phyloP scores from a whole-genome alignment of 805 yeast genomes.

The Wickerhamiella occidentalis region DNA sequence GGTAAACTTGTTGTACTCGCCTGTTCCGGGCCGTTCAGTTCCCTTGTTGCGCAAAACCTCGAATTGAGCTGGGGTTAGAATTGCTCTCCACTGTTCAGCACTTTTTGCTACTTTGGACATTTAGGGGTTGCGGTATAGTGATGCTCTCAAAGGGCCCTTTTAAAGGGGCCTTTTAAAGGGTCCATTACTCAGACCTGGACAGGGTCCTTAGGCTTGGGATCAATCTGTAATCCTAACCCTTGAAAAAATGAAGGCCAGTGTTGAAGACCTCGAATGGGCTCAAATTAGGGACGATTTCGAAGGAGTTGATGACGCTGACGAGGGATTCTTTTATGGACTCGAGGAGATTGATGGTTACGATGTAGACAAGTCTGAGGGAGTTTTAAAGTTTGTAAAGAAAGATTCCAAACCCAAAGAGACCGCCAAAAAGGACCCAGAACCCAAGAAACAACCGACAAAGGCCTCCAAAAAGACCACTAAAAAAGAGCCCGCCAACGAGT shows the following conservation, averaged over 20 bases:
- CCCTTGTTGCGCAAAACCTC: conserved; percentile 62
- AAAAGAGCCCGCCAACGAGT: conserved; percentile 3
- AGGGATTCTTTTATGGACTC: conserved; percentile 81
- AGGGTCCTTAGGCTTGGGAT: too few relatives aligned
- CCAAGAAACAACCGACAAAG: conserved; percentile 12
- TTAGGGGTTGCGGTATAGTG: too few relatives aligned
- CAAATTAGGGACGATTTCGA: conserved; percentile 35
- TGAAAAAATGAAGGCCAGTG: conserved; percentile 1
- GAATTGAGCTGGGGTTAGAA: conserved; percentile 64
- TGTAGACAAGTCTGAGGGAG: conserved; percentile 61
- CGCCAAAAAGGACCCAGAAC: conserved; percentile 1
- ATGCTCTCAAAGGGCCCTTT: too few relatives aligned
- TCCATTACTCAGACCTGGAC: too few relatives aligned
- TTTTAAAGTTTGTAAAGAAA: conserved; percentile 32
- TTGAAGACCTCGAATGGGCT: conserved; percentile 45
- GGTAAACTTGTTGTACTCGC: conserved; percentile 43
- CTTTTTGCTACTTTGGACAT: conserved; percentile 24
- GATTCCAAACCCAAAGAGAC: conserved; percentile 20
- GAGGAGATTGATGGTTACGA: conserved; percentile 93
- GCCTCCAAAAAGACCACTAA: conserved; percentile 2
- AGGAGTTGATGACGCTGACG: conserved; percentile 65
- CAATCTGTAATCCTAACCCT: not conserved
- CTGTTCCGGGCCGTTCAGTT: conserved; percentile 57
- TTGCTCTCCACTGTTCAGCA: conserved; percentile 68
- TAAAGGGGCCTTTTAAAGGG: too few relatives aligned